phyloP scores from a whole-genome alignment of 805 yeast species.

The Groenewaldozyma salmanticensis region DNA sequence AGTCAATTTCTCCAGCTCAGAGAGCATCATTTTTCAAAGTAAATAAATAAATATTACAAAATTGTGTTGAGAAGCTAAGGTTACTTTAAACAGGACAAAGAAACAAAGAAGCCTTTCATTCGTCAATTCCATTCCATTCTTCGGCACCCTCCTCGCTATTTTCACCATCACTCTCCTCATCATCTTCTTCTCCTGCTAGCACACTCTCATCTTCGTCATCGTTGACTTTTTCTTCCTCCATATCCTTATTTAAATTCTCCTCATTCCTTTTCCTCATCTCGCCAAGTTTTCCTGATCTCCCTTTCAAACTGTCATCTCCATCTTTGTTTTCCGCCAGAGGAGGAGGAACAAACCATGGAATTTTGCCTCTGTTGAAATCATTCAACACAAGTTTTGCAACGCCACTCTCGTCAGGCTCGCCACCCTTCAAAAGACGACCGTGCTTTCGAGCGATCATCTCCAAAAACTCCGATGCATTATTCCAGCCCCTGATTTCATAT shows the following conservation, averaged over 20 bases:
- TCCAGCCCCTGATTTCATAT: conserved; percentile 90
- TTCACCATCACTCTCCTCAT: conserved; percentile 2
- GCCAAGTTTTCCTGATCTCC: conserved; percentile 16
- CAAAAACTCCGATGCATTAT: conserved; percentile 61
- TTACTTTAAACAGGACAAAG: no score
- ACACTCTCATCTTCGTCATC: conserved; percentile 4
- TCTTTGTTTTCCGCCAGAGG: conserved; percentile 59
- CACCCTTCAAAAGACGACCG: conserved; percentile 91
- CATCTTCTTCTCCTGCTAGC: conserved; percentile 3
- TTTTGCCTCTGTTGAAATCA: conserved; percentile 94
- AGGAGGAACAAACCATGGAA: conserved; percentile 96
- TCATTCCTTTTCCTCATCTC: conserved; percentile 15
- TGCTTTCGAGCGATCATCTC: conserved; percentile 87
- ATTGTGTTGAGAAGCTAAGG: no score
- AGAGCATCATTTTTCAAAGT: no score
- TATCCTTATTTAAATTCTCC: conserved; percentile 9
- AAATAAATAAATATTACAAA: no score
- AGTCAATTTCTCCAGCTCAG: no score
- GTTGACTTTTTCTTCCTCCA: conserved; percentile 4
- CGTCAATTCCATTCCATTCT: conserved; percentile 17
- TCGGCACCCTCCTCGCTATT: conserved; percentile 6
- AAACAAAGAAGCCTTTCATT: conserved; percentile 2
- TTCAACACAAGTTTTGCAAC: conserved; percentile 83
- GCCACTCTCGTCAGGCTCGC: conserved; percentile 94
- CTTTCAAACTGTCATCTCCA: conserved; percentile 7